Conservation (phyloP, 2,329 filamentous ascomycete species). For the Colletotrichum chlorophyti region DNA sequence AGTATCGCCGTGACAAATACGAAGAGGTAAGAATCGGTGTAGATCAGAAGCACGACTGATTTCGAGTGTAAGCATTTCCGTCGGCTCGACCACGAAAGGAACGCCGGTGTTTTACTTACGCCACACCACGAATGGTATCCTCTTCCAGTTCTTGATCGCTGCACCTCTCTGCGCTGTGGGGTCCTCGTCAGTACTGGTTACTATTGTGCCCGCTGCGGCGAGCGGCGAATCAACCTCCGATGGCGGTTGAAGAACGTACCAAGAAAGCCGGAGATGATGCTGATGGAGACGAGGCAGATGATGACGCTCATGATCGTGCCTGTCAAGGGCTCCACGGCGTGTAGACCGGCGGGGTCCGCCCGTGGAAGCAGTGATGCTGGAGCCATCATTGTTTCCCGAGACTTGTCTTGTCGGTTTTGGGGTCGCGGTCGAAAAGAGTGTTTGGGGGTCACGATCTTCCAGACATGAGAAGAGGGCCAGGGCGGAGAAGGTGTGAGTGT, state of each 20-base stretch:
- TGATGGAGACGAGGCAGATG: slow-evolving; percentile 41
- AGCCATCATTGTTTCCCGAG: slow-evolving; percentile 22
- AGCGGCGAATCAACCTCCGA: background rate
- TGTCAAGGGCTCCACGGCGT: slow-evolving; percentile 37
- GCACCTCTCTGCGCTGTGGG: slow-evolving; percentile 44
- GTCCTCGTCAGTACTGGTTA: slow-evolving; percentile 15
- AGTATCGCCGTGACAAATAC: slow-evolving; percentile 63
- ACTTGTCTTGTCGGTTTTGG: background rate
- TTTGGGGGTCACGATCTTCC: slow-evolving; percentile 14
- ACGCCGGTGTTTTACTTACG: slow-evolving; percentile 39
- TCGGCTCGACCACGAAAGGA: background rate
- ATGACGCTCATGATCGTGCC: slow-evolving; percentile 44
- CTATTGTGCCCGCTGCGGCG: background rate
- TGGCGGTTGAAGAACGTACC: slow-evolving; percentile 38
- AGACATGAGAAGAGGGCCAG: background rate
- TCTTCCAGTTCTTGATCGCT: slow-evolving; percentile 46
- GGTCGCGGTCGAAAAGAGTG: background rate
- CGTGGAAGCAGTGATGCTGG: slow-evolving; percentile 1
- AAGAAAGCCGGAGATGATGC: slow-evolving; percentile 44
- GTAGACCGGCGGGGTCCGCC: slow-evolving; percentile 10
- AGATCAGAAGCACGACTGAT: slow-evolving; percentile 65
- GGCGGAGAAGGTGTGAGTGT: background rate
- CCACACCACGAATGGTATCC: slow-evolving; percentile 50
- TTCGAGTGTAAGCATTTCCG: background rate
- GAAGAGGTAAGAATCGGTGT: slow-evolving; percentile 66